Conservation (phyloP, 495 filamentous ascomycete species). For the Parachaetomium inaequale region DNA sequence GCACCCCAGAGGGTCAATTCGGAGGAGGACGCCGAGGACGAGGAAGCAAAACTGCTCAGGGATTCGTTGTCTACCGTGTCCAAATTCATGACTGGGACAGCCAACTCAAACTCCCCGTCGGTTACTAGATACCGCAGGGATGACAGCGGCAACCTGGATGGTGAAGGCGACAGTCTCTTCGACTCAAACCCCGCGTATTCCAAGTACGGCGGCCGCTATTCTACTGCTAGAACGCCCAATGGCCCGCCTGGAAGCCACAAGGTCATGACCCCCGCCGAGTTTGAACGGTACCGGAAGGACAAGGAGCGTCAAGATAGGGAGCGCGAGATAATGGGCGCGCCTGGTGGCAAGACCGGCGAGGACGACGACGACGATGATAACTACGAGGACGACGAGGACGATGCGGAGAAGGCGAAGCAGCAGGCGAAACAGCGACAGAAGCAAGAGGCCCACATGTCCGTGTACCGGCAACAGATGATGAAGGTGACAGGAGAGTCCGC, state of each 20-base stretch:
- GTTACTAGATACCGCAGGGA: constrained; percentile 38
- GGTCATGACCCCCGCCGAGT: constrained; percentile 86
- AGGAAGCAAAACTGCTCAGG: constrained; percentile 63
- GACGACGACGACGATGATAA: constrained; percentile 58
- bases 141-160: constrained; percentile 30
- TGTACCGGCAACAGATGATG: constrained; percentile 96
- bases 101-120: constrained; percentile 11
- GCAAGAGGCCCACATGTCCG: constrained; percentile 84
- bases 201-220: constrained; percentile 47
- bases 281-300: constrained; percentile 76
- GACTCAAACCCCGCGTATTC: constrained; percentile 53
- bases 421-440: constrained; percentile 74
- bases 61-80: constrained; percentile 56
- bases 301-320: constrained; percentile 76
- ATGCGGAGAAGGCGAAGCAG: constrained; percentile 68
- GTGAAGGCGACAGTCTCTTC: constrained; percentile 44
- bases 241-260: constrained; percentile 54
- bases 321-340: constrained; percentile 38
- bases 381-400: constrained; percentile 80
- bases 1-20: constrained; percentile 43
- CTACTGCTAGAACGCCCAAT: constrained; percentile 32
- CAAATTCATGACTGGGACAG: constrained; percentile 36
- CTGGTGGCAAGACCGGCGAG: constrained; percentile 28
- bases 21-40: constrained; percentile 54
- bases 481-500: constrained; percentile 79